Evolutionary conservation across 2,329 filamentous ascomycete genomes (phyloP), one percentile per base, ranked within the genome.

Genomic region (Thermoascus crustaceus): DNA sequence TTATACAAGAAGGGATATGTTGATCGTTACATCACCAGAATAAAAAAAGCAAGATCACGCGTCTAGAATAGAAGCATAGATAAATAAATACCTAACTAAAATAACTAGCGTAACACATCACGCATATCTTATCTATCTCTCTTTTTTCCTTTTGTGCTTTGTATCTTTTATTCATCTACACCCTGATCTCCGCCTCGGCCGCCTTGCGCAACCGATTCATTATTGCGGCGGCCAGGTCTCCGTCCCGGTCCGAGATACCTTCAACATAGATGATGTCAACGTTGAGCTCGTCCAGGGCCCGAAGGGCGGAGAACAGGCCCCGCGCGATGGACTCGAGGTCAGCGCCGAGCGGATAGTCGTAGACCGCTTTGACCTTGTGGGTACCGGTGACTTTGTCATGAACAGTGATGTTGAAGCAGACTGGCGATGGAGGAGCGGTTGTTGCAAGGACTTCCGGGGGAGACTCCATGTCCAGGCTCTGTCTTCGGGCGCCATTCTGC

Each of bases 241-340:
- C 79, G 40, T 82, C 77, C 40, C 55, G 48, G 35, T 84, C 82
- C 13, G 68, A 61, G 38, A 95, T 83, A 2, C 89, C 89, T 58
- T 98, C 91, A 7, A 96, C 85, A 48, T 88, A 84, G 34, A 98
- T 95, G 13, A 82, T 71, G 54, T 91, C 80, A 3, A 86, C 86
- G 19, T 78, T 75, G 43, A 78, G 71, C 50, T 80, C 76, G 58
- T 98, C 91, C 43, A 98, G 72, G 47, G 88, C 84, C 35, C 91
- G 73, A 35, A 98, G 67, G 2, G 86, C 85, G 8, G 85, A 85
- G 57, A 98, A 98, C 9, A 98, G 68, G 0, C 85, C 84, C 48
- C 88, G 78, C 1, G 91, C 89, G 48, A 98, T 87, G 20, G 75
- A 75, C 46, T 76, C 75, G 0, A 78, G 79, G 29, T 82, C 75